These are phyloP conservation scores for Histomonas meleagridis DNA, from an alignment of 208 protist species.

Conservation along the genomic window DNA sequence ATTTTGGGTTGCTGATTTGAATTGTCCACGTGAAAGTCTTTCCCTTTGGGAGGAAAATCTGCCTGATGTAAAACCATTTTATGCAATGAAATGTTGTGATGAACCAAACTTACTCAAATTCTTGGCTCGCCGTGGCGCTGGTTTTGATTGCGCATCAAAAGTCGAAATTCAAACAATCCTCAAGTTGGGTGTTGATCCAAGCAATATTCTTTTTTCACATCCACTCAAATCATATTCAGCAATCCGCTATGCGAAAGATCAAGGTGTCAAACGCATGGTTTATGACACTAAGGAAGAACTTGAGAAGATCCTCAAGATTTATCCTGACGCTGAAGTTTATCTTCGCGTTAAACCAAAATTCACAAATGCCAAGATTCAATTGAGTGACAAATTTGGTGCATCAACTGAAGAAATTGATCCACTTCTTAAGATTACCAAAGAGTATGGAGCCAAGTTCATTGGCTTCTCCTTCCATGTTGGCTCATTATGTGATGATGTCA, in stretches of 20 bases:
- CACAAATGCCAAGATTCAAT: slow-evolving; percentile 13
- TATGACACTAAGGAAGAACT: not conserved
- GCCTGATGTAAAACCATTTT: not conserved
- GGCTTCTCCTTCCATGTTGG: not conserved
- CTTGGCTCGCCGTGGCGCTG: not conserved
- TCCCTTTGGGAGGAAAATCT: not conserved
- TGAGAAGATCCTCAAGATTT: not conserved
- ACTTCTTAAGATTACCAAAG: not conserved
- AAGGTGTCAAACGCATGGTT: not conserved
- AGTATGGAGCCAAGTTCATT: not conserved
- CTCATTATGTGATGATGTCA: not conserved
- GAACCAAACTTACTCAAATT: not conserved
- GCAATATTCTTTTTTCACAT: not conserved
- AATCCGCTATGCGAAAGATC: not conserved
- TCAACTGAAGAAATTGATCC: not conserved
- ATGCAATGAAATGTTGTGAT: slow-evolving; percentile 18
- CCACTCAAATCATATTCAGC: not conserved
- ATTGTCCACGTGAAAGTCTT: not conserved
- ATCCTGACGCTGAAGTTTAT: slow-evolving; percentile 22
- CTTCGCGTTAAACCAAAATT: slow-evolving; percentile 27
- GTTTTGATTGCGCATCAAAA: slow-evolving; percentile 18
- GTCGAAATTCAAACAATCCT: not conserved
- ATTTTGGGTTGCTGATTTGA: not conserved
- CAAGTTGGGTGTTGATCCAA: not conserved
- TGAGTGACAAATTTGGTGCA: not conserved